Percentiles rank a stretch among this genome's conserved stretches.
Conservation (phyloP, 768 basidiomycete species). For the Boletus pseudopeckii region DNA sequence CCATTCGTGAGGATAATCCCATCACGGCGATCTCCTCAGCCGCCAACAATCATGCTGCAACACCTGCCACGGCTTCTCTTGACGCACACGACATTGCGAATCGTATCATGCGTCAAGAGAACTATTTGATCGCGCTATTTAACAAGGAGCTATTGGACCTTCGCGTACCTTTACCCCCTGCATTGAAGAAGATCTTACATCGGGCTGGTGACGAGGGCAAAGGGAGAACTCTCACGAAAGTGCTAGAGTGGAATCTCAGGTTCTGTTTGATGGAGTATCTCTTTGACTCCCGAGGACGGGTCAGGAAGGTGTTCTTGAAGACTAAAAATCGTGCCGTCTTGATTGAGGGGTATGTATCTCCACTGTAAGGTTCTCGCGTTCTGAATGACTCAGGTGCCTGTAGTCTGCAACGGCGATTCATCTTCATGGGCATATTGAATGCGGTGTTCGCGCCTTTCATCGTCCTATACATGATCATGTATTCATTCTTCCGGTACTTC, state of each 20-base stretch:
- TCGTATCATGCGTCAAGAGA: constrained; percentile 96
- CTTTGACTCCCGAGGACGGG: constrained; percentile 86
- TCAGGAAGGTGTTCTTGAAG: constrained; percentile 88
- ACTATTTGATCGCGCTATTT: constrained; percentile 96
- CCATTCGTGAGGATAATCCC: constrained; percentile 91
- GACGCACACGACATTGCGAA: constrained; percentile 99
- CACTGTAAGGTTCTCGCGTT: not conserved
- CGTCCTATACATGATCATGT: constrained; percentile 92
- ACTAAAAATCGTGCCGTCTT: constrained; percentile 73
- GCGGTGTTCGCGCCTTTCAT: constrained; percentile 97
- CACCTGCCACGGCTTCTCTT: constrained; percentile 76
- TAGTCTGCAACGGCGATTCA: constrained; percentile 80
- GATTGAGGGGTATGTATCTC: constrained; percentile 70
- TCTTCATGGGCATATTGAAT: constrained; percentile 97
- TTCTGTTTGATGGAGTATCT: constrained; percentile 95
- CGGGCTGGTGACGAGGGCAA: constrained; percentile 52
- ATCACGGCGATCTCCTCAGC: constrained; percentile 80
- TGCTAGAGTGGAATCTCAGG: constrained; percentile 95
- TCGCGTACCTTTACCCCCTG: constrained; percentile 69
- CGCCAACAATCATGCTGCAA: constrained; percentile 45
- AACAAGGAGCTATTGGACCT: constrained; percentile 95
- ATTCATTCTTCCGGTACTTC: constrained; percentile 99
- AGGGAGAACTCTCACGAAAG: constrained; percentile 79
- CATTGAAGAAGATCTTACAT: constrained; percentile 49
- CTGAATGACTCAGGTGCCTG: constrained; percentile 1